Evolutionary conservation across 2,329 filamentous ascomycete species (phyloP).

Genomic region (Lachnellula suecica): DNA sequence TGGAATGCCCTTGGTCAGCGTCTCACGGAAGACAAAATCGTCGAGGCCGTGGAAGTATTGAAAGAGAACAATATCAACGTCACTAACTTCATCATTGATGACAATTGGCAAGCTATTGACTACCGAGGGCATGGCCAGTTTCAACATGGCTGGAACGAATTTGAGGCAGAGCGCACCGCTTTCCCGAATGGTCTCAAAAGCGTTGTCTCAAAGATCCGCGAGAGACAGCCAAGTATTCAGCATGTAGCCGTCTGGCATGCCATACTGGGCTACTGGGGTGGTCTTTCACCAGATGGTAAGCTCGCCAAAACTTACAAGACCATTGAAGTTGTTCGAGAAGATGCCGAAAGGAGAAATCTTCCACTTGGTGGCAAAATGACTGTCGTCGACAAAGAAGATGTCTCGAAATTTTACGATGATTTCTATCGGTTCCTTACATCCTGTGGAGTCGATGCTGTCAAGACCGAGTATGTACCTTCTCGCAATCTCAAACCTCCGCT

Average conservation of each 20-base stretch:
- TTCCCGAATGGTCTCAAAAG: conserved; percentile 81
- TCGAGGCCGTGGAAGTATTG: conserved; percentile 71
- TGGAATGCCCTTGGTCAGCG: conserved; percentile 91
- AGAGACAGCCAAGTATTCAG: conserved; percentile 68
- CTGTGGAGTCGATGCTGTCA: conserved; percentile 80
- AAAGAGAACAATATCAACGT: conserved; percentile 72
- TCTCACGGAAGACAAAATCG: conserved; percentile 77
- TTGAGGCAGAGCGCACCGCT: conserved; percentile 77
- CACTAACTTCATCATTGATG: conserved; percentile 88
- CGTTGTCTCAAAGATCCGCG: conserved; percentile 67
- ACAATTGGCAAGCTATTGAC: conserved; percentile 88
- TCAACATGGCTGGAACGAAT: conserved; percentile 70
- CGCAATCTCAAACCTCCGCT: background rate
- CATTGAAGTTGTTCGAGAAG: conserved; percentile 52
- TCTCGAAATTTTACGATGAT: conserved; percentile 78
- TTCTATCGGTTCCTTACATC: conserved; percentile 81
- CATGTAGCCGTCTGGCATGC: conserved; percentile 96
- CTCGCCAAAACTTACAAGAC: conserved; percentile 81
- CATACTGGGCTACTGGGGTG: conserved; percentile 85
- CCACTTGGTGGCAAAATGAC: conserved; percentile 65
- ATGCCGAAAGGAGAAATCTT: conserved; percentile 45
- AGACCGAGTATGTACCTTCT: conserved; percentile 64
- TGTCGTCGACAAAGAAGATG: conserved; percentile 72
- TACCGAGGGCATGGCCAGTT: conserved; percentile 50
- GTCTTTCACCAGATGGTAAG: conserved; percentile 71